Base-by-base conservation (phyloP, 352 stramenopile species). In the Phytopythium ostracodes region DNA sequence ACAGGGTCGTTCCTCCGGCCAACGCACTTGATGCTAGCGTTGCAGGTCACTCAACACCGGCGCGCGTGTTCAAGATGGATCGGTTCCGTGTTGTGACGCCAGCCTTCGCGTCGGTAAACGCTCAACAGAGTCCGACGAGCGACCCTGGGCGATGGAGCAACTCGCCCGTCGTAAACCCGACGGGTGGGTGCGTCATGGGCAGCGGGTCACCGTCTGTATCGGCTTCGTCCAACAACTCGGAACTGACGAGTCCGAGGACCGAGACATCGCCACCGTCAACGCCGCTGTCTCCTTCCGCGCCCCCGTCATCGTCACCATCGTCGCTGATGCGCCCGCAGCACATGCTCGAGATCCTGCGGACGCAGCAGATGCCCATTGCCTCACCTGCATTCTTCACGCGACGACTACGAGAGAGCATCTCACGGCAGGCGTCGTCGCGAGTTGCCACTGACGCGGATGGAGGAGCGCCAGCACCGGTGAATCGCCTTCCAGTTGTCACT, bases 341-440 rank as follows among this genome's bases (percentile, higher is more conserved):
- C 58, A 94, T 94, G 78, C 70, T 92, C 33, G 68, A 88, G 43
- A 87, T 94, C 27, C 68, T 94, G 20, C 69, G 63, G 15, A 83
- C 79, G 29, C 78, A 77, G n/a, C 69, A 68, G 35, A 94, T 92
- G 85, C 83, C 85, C 15, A 44, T 92, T 2, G 67, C 79, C 11
- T 88, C 76, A 10, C 59, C 73, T 22, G 66, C 66, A 2, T 86
- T 87, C 55, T 91, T 91, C 64, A 66, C 77, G 20, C 54, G 67
- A 1, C 75, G 78, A n/a, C 60, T 90, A n/a, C 67, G 50, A 58
- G 65, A 75, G 20, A 51, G 40, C 42, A 40, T 60, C 15, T 50
- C 55, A 2, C 55, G 55, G 17, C 55, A 60, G 42, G 38, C 42
- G 49, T 64, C 33, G 60, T 66, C 29, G 63, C 58, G 22, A 24